A percentile compares a stretch with the other conserved stretches of the same genome.
Conservation (phyloP, 352 stramenopile species). For the Globisporangium cederbergense region DNA sequence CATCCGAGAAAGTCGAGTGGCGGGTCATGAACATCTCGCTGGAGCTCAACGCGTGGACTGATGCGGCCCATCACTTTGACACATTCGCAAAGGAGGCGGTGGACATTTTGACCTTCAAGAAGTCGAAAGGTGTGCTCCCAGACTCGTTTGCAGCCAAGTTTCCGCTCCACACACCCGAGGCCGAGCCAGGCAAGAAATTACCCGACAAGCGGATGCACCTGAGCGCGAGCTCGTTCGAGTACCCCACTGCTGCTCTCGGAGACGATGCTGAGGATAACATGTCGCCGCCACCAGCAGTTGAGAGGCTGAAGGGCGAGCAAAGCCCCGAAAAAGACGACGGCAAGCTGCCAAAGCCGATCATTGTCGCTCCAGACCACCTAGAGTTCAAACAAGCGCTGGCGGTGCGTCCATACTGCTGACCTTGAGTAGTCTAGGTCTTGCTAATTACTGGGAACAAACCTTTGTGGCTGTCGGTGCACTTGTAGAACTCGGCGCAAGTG, state of each 20-base stretch:
- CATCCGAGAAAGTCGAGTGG: constrained; percentile 85
- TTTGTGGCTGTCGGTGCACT: background rate
- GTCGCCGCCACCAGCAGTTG: constrained; percentile 15
- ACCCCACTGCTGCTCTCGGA: constrained; percentile 22
- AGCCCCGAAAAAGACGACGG: constrained; percentile 28
- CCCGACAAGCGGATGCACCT: constrained; percentile 31
- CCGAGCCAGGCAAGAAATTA: constrained; percentile 44
- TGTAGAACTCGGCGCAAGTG: constrained; percentile 31
- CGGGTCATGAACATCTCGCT: constrained; percentile 71
- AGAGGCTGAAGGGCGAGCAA: constrained; percentile 14
- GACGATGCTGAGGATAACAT: constrained; percentile 17
- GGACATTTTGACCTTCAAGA: constrained; percentile 66
- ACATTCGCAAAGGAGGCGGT: constrained; percentile 62
- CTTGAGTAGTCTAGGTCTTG: background rate
- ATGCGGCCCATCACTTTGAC: constrained; percentile 63
- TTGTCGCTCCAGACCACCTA: constrained; percentile 58
- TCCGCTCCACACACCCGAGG: constrained; percentile 51
- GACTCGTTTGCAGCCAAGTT: constrained; percentile 63
- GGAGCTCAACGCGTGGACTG: constrained; percentile 34
- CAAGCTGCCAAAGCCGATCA: constrained; percentile 29
- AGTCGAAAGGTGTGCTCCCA: constrained; percentile 55
- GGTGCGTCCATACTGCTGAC: constrained; percentile 13
- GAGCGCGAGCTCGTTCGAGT: constrained; percentile 35
- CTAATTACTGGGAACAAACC: background rate
- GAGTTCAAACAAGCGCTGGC: constrained; percentile 57